Evolutionary conservation across 352 stramenopile genomes (phyloP).

Genomic region (Phytophthora sansomeana): DNA sequence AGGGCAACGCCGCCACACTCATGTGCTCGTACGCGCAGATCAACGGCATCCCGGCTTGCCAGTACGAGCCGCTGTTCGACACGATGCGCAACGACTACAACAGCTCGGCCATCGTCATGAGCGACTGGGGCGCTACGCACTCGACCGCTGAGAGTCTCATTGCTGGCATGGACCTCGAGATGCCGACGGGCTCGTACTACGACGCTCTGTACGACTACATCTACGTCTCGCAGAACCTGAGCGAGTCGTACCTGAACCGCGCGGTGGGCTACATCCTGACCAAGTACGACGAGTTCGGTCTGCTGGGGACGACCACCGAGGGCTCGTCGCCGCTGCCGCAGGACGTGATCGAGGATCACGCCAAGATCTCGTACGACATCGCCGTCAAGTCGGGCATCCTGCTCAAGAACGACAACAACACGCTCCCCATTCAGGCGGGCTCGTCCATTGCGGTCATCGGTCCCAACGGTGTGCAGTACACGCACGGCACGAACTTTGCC

Average conservation of each 20-base stretch:
- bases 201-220: constrained; percentile 46
- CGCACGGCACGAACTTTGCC: constrained; percentile 43
- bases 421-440: constrained; percentile 26
- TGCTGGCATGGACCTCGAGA: constrained; percentile 43
- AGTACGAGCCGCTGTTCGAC: constrained; percentile 42
- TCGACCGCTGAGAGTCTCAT: constrained; percentile 40
- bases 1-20: constrained; percentile 41
- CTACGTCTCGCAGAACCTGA: constrained; percentile 42
- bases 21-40: constrained; percentile 47
- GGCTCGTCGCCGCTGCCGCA: constrained; percentile 30
- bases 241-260: constrained; percentile 44
- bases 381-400: constrained; percentile 43
- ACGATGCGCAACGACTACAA: constrained; percentile 43
- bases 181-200: constrained; percentile 43
- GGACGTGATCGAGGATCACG: constrained; percentile 36
- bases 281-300: constrained; percentile 46
- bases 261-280: constrained; percentile 38
- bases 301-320: constrained; percentile 35
- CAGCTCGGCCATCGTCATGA: constrained; percentile 42
- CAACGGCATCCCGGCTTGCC: constrained; percentile 38
- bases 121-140: constrained; percentile 41
- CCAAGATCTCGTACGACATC: constrained; percentile 41
- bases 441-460: constrained; percentile 40
- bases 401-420: constrained; percentile 41
- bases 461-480: constrained; percentile 46